Evolutionary conservation across 2,329 filamentous ascomycete genomes (phyloP).

Genomic region (Drechslerella dactyloides): DNA sequence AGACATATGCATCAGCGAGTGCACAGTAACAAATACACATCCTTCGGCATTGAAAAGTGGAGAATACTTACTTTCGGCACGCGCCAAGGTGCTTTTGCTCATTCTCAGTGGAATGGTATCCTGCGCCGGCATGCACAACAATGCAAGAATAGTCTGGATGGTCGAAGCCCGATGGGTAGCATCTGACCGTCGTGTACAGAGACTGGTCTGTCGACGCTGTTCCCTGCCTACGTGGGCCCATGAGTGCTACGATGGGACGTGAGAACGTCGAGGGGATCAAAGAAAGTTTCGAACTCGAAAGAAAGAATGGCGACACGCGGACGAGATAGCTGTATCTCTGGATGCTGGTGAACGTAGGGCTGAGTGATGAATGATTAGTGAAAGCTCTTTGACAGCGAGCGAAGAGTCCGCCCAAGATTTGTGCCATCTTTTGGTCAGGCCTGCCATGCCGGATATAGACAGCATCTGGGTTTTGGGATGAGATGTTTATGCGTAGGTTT

Average conservation of each 20-base stretch:
- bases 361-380: too few relatives aligned
- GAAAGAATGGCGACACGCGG: not conserved
- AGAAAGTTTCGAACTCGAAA: constrained; percentile 2
- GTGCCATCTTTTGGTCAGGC: too few relatives aligned
- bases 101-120: constrained; percentile 87
- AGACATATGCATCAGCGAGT: constrained; percentile 33
- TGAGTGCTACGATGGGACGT: not conserved
- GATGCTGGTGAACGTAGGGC: too few relatives aligned
- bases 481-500: too few relatives aligned
- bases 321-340: too few relatives aligned
- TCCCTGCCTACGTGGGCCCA: constrained; percentile 8
- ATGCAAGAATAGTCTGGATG: constrained; percentile 66
- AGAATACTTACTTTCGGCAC: constrained; percentile 77
- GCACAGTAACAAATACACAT: not conserved
- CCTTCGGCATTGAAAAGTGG: not conserved
- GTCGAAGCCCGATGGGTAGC: constrained; percentile 27
- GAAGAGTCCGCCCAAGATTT: too few relatives aligned
- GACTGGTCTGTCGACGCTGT: constrained; percentile 20
- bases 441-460: too few relatives aligned
- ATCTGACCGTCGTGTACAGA: constrained; percentile 33
- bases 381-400: too few relatives aligned
- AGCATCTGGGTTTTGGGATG: too few relatives aligned
- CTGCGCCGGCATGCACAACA: constrained; percentile 93
- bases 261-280: not conserved
- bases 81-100: constrained; percentile 82